These are phyloP conservation scores for Cenococcum geophilum DNA, from an alignment of 495 filamentous ascomycete genomes.

Conservation along the genomic window DNA sequence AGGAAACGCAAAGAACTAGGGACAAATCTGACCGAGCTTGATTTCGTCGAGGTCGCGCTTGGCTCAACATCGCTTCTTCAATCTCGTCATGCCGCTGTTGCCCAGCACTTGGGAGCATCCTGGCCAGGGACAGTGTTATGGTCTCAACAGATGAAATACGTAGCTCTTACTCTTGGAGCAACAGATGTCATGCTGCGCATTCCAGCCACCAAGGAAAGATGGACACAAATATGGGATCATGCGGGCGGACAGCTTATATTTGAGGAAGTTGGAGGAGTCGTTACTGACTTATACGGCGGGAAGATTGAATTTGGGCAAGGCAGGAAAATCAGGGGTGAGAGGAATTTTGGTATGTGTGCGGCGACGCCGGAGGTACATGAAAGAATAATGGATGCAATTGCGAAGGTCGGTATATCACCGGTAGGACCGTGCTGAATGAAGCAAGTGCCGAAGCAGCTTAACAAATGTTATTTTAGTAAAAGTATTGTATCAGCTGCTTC, in stretches of 20 bases:
- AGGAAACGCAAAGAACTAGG: constrained; percentile 9
- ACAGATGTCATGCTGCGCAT: constrained; percentile 59
- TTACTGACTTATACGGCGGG: constrained; percentile 56
- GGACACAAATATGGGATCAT: constrained; percentile 58
- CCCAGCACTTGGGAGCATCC: constrained; percentile 42
- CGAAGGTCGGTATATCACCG: no score
- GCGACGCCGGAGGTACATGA: constrained; percentile 14
- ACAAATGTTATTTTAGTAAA: no score
- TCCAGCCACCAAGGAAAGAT: constrained; percentile 39
- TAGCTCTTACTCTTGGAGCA: constrained; percentile 52
- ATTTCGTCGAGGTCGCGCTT: constrained; percentile 45
- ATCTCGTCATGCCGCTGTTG: constrained; percentile 45
- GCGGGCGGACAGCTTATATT: constrained; percentile 62
- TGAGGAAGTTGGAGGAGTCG: constrained; percentile 56
- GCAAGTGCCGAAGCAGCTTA: no score
- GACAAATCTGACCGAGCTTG: constrained; percentile 36
- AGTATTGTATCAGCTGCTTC: no score
- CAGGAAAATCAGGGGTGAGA: constrained; percentile 22
- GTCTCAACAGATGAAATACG: constrained; percentile 61
- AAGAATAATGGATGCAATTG: constrained; percentile 8
- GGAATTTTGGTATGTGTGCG: constrained; percentile 25
- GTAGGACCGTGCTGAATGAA: no score
- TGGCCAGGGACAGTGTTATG: constrained; percentile 54
- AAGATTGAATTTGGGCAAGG: constrained; percentile 33
- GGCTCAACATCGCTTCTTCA: constrained; percentile 42